Conservation (phyloP, 306 rosid species). For the Aeschynomene evenia region DNA sequence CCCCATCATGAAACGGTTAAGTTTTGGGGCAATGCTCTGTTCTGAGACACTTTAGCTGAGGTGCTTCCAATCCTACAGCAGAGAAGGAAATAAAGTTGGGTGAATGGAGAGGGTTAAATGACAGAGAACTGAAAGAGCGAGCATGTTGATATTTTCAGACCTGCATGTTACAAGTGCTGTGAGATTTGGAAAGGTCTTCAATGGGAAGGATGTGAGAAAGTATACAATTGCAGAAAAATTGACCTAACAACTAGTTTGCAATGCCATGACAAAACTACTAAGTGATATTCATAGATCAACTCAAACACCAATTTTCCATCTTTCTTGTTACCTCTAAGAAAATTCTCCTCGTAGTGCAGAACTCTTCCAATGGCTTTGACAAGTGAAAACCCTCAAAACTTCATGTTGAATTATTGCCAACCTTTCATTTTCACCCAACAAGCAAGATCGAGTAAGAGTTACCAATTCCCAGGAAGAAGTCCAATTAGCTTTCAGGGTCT, state of each 20-base stretch:
- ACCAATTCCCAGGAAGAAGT: constrained; percentile 57
- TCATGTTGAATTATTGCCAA: constrained; percentile 49
- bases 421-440: constrained; percentile 26
- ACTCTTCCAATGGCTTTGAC: constrained; percentile 56
- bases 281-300: background rate
- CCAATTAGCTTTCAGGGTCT: constrained; percentile 46
- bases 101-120: background rate
- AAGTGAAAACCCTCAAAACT: constrained; percentile 59
- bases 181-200: background rate
- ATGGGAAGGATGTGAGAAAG: background rate
- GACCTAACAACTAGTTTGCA: too few species aligned
- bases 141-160: background rate
- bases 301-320: background rate
- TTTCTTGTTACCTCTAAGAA: constrained; percentile 27
- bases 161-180: accelerated
- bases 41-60: too few species aligned
- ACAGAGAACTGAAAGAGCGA: background rate
- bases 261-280: background rate
- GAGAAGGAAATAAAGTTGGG: background rate
- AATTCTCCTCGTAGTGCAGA: constrained; percentile 47
- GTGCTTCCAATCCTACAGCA: too few species aligned
- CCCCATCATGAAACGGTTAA: too few species aligned
- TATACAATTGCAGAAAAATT: too few species aligned
- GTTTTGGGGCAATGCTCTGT: too few species aligned
- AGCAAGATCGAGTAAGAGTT: constrained; percentile 38